Conservation (phyloP, 306 rosid species). For the Pterocarpus macrocarpus region DNA sequence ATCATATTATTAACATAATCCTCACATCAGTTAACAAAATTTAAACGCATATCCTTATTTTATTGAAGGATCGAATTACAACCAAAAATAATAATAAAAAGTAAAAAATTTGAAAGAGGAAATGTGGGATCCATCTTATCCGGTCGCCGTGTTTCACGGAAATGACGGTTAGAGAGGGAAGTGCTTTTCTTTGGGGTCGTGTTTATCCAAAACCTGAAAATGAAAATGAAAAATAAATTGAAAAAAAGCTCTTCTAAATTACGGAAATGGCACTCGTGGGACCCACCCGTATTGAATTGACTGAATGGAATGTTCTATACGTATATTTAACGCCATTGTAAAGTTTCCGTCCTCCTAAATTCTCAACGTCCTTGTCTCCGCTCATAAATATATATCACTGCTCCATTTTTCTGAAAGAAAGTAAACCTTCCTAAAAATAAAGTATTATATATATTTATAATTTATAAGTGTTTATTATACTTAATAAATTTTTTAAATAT, state of each 20-base stretch:
- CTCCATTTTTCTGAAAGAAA: too few species aligned
- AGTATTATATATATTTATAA: too few species aligned
- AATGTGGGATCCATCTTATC: conserved; percentile 52
- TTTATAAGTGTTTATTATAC: too few species aligned
- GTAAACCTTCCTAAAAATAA: too few species aligned
- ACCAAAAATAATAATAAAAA: too few species aligned
- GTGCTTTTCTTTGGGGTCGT: neutral
- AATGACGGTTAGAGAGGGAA: conserved; percentile 37
- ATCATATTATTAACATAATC: too few species aligned
- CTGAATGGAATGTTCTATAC: conserved; percentile 49
- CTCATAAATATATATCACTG: neutral
- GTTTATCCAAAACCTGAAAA: conserved; percentile 48
- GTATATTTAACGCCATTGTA: conserved; percentile 42
- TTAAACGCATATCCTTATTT: too few species aligned
- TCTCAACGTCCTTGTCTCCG: neutral
- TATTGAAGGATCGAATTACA: too few species aligned
- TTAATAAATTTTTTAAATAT: too few species aligned
- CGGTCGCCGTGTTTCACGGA: conserved; percentile 54
- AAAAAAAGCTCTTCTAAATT: neutral
- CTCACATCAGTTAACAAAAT: too few species aligned
- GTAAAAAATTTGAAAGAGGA: too few species aligned
- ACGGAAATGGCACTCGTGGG: conserved; percentile 43
- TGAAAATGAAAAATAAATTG: neutral
- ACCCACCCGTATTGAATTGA: neutral
- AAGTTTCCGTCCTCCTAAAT: neutral